phyloP scores from a whole-genome alignment of 768 basidiomycete species.

The Chiua virens region DNA sequence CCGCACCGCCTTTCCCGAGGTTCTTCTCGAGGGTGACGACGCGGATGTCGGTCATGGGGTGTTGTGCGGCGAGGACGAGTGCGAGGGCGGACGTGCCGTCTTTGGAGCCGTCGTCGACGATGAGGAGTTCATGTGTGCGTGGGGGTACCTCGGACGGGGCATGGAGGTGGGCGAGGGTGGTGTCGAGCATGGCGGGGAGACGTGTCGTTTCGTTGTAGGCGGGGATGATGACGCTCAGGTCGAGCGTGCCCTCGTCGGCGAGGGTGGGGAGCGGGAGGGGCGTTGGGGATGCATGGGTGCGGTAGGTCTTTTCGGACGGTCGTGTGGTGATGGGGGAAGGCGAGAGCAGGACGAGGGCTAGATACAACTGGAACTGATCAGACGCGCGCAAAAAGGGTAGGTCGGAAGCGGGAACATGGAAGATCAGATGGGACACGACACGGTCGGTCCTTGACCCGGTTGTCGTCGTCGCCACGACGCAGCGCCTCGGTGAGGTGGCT shows the following conservation, averaged over 20 bases:
- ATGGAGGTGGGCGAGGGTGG: constrained; percentile 66
- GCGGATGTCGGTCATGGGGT: constrained; percentile 62
- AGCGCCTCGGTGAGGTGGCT: constrained; percentile 44
- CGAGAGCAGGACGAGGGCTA: constrained; percentile 71
- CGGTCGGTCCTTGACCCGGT: constrained; percentile 45
- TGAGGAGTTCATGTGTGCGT: constrained; percentile 75
- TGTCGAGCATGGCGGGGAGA: constrained; percentile 79
- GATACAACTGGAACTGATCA: constrained; percentile 55
- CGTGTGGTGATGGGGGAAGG: constrained; percentile 63
- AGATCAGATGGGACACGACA: constrained; percentile 39
- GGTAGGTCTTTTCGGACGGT: constrained; percentile 70
- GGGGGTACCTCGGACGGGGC: constrained; percentile 31
- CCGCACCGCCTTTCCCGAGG: constrained; percentile 90
- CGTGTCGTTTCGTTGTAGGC: constrained; percentile 90
- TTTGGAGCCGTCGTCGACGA: constrained; percentile 87
- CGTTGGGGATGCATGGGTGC: constrained; percentile 53
- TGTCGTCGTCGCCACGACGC: constrained; percentile 71
- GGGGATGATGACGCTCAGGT: constrained; percentile 82
- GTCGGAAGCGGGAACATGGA: background rate
- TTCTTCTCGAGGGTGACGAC: constrained; percentile 80
- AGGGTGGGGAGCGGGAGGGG: constrained; percentile 57
- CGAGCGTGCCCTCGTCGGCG: constrained; percentile 56
- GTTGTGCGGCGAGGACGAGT: constrained; percentile 58
- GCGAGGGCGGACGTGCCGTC: constrained; percentile 73
- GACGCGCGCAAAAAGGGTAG: background rate